Evolutionary conservation across 441 rosid species (phyloP), one percentile per base, ranked within the genome.

Genomic region (Aquilaria agallochum): DNA sequence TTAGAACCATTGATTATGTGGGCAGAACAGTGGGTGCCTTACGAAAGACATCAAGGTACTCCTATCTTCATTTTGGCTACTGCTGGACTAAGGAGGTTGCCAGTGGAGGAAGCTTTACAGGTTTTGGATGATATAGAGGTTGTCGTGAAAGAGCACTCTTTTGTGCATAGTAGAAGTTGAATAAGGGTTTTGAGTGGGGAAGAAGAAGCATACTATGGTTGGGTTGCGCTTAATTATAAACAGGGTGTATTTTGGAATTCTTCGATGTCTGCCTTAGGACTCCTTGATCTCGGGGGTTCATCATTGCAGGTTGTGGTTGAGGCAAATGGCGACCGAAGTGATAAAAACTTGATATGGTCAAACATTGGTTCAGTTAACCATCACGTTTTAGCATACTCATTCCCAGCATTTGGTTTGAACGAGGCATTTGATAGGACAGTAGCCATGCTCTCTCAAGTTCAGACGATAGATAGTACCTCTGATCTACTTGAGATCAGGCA

Each of bases 261-360:
- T 30, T 74, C 65, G 1, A 69, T 62, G 10, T 61, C 79, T 31
- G 71, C 81, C 11, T 50, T 74, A 47, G 92, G 87, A 52, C 87
- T 86, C 66, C 81, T 86, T 12, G 89, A 86, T 74, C 58, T 86
- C 59, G 89, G 89, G 67, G 88, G 86, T 68, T 86, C 89, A 9
- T 86, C 89, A 0, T 76, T 83, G 81, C 89, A 82, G 77, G 73
- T 78, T 32, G 86, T 71, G 27, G 58, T 69, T 56, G 84, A 82
- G 74, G 79, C 60, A 20, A 62, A 73, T 58, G 76, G 63, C 11
- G 31, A 42, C 9, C 68, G 66, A 47, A 66, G 64, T 58, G 62
- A 73, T 32, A 62, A 58, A 5, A 65, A 78, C 47, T 59, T 71
- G 50, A 75, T 78, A 58, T 80, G 70, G 62, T 74, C 73, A 46